phyloP scores from a whole-genome alignment of 495 filamentous ascomycete species.

The Neurospora sp. region DNA sequence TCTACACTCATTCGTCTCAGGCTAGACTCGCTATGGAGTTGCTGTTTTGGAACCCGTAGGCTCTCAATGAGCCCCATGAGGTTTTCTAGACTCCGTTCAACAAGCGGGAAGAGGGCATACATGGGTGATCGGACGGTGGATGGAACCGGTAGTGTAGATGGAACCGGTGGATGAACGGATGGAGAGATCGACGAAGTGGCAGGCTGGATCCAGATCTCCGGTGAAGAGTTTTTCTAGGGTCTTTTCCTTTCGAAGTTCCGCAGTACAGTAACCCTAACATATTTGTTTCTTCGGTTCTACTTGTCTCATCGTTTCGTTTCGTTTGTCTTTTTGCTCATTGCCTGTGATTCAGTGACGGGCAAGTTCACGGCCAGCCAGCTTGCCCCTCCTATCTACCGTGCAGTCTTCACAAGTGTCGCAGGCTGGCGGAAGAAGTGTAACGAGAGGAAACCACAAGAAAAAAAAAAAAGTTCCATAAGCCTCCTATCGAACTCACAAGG shows the following conservation, averaged over 20 bases:
- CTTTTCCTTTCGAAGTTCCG: neutral
- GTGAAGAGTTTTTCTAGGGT: neutral
- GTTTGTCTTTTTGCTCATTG: neutral
- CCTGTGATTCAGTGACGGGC: neutral
- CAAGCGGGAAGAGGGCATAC: neutral
- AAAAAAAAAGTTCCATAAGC: no score
- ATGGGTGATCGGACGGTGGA: neutral
- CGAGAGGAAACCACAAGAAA: neutral
- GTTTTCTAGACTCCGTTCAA: no score
- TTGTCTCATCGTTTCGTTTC: neutral
- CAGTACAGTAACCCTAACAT: neutral
- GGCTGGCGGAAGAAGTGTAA: neutral
- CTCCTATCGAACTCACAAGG: no score
- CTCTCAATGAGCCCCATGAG: neutral
- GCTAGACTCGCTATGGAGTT: neutral
- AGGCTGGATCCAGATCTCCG: neutral
- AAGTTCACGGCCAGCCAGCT: neutral
- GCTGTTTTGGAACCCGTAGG: neutral
- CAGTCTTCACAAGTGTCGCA: neutral
- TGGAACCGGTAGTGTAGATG: neutral
- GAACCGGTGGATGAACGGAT: neutral
- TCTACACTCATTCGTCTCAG: no score
- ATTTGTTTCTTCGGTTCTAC: neutral
- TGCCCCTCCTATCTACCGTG: neutral
- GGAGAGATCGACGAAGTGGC: neutral